phyloP scores from a whole-genome alignment of 768 basidiomycete species.

The Asterophora parasitica region DNA sequence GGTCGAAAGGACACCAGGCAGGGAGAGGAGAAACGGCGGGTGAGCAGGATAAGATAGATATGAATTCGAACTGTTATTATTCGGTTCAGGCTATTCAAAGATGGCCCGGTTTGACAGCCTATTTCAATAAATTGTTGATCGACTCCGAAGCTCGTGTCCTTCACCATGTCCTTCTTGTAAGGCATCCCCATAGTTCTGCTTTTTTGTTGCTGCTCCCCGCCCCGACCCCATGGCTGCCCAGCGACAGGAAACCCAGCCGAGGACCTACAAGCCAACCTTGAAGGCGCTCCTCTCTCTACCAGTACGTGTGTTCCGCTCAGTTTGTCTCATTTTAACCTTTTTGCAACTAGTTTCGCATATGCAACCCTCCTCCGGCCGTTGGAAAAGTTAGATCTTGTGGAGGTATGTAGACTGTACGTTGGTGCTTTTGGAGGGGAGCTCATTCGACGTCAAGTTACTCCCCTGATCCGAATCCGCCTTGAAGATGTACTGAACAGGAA shows the following conservation, averaged over 20 bases:
- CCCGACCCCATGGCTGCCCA: slow-evolving; percentile 14
- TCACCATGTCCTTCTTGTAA: background rate
- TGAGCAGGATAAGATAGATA: background rate
- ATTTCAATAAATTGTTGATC: slow-evolving; percentile 14
- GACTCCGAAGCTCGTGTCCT: slow-evolving; percentile 11
- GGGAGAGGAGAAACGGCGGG: too few species aligned
- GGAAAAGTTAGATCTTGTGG: slow-evolving; percentile 66
- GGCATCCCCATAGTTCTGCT: slow-evolving; percentile 6
- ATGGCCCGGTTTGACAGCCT: slow-evolving; percentile 11
- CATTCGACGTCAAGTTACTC: slow-evolving; percentile 43
- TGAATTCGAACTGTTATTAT: slow-evolving; percentile 11
- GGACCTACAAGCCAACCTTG: slow-evolving; percentile 21
- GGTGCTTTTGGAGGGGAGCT: background rate
- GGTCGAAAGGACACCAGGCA: too few species aligned
- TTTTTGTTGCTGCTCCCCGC: background rate
- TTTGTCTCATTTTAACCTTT: slow-evolving; percentile 1
- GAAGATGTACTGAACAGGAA: slow-evolving; percentile 74
- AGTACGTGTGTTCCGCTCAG: slow-evolving; percentile 20
- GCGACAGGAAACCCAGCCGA: slow-evolving; percentile 23
- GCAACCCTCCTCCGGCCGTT: slow-evolving; percentile 64
- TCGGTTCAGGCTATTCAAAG: slow-evolving; percentile 5
- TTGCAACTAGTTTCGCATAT: slow-evolving; percentile 44
- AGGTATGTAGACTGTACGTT: slow-evolving; percentile 27
- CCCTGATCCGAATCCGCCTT: slow-evolving; percentile 60
- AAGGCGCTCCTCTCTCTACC: slow-evolving; percentile 34